phyloP scores from a whole-genome alignment of 2,329 filamentous ascomycete species.

The Botrytis porri region DNA sequence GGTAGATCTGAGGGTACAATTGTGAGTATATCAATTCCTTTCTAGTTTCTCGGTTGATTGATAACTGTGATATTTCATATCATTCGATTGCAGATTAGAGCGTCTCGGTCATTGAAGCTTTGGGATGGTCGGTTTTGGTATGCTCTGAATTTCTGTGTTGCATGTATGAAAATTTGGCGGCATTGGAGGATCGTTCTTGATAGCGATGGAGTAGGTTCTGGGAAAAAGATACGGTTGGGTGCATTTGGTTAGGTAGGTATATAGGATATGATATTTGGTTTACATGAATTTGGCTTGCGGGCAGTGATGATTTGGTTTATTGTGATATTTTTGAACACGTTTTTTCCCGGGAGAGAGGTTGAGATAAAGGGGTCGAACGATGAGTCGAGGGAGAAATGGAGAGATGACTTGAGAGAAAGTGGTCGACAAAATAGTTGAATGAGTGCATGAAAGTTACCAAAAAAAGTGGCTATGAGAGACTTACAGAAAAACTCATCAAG shows the following conservation, averaged over 20 bases:
- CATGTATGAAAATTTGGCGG: fast-evolving
- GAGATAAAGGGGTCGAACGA: fast-evolving
- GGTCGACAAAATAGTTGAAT: too few species aligned
- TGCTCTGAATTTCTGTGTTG: not conserved
- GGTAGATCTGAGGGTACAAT: fast-evolving
- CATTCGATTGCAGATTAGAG: not conserved
- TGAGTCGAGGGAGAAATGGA: not conserved
- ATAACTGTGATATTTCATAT: not conserved
- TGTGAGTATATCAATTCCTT: not conserved
- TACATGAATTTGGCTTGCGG: not conserved
- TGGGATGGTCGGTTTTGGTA: not conserved
- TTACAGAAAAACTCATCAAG: too few species aligned
- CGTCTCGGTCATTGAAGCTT: fast-evolving
- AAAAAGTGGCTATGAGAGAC: fast-evolving
- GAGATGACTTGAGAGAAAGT: too few species aligned
- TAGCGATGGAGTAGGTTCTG: fast-evolving
- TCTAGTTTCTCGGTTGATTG: not conserved
- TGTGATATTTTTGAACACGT: not conserved
- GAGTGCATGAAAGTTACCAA: not conserved
- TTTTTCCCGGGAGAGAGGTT: not conserved
- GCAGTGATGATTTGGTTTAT: not conserved
- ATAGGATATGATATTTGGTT: not conserved
- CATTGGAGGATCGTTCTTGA: not conserved
- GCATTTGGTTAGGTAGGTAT: not conserved
- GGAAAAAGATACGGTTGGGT: not conserved